phyloP scores from a whole-genome alignment of 768 basidiomycete genomes.

The Floccularia luteovirens region DNA sequence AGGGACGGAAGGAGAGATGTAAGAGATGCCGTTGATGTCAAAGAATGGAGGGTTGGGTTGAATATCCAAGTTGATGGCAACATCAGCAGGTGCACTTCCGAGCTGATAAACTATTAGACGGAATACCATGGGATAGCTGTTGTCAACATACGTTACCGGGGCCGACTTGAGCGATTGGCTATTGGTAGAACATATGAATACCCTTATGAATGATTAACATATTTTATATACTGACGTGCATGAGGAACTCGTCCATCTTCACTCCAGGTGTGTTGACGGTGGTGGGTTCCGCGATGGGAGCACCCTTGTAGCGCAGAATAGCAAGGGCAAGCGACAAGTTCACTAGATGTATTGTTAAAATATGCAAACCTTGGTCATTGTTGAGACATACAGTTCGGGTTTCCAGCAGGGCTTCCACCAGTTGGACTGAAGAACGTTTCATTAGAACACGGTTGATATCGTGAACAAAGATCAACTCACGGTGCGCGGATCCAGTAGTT shows the following conservation, averaged over 20 bases:
- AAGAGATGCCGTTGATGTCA: constrained; percentile 23
- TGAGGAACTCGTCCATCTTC: constrained; percentile 17
- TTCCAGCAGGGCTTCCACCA: constrained; percentile 15
- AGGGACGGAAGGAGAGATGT: constrained; percentile 31
- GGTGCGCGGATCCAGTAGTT: constrained; percentile 38
- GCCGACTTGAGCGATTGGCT: constrained; percentile 9
- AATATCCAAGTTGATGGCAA: constrained; percentile 14
- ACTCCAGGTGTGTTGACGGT: constrained; percentile 12
- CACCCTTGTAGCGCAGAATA: constrained; percentile 28
- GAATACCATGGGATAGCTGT: neutral
- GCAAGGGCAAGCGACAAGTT: constrained; percentile 24
- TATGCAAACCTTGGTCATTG: neutral
- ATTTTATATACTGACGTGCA: constrained; percentile 16
- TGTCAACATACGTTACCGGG: constrained; percentile 10
- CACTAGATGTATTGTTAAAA: constrained; percentile 7
- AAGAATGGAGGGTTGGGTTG: constrained; percentile 23
- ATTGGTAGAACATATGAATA: no score
- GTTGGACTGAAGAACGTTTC: constrained; percentile 8
- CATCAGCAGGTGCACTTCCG: constrained; percentile 12
- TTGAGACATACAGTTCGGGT: constrained; percentile 15
- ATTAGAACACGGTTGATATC: neutral
- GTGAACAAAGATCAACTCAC: neutral
- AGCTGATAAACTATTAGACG: constrained; percentile 4
- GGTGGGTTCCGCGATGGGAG: constrained; percentile 22
- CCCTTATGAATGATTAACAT: neutral